Evolutionary conservation across 73 alveolate genomes (phyloP), one percentile per base, ranked within the genome.

Genomic region (Paramecium octaurelia): DNA sequence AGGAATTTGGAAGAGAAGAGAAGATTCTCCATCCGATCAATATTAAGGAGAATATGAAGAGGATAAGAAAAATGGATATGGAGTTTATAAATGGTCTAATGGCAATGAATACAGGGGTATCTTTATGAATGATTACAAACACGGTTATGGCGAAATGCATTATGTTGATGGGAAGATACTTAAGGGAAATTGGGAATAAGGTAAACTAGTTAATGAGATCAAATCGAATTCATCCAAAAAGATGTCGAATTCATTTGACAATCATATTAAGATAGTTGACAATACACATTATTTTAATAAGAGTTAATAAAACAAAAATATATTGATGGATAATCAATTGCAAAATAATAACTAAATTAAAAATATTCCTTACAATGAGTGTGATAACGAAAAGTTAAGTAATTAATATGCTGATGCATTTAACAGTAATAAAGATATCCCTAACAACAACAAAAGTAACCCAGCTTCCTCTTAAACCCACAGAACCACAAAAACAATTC

Each of bases 61-160:
- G 24, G 94, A 89, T 71, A 68, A 71, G 48, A 89, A 89, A 46
- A 46, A 83, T 31, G 94, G 94, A 70, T 89, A 89, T 46, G 94
- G 94, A 43, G 68, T 89, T 0, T 89, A 70, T 24, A 89, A 77
- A 23, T 89, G 94, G 94, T 80, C 94, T 12, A 70, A 77, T 31
- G 94, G 94, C 1, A 89, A 89, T 73, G 75, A 70, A n/a, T 89
- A 89, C 16, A 27, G 20, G 7, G 94, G 94, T 1, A 73, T 27
- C 27, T 89, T 70, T 46, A 8, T 70, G 10, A 85, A 89, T 70
- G 94, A 89, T 38, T 71, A 59, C 24, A 89, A 83, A 54, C 83
- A 89, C 73, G 94, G 94, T 3, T 71, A 40, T 89, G 94, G 94
- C 1, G 94, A 89, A 71, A 89, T 89, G 94, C 76, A 70, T 71